Evolutionary conservation across 1,284 basidiomycete genomes (phyloP), one percentile per base, ranked within the genome.

Genomic region (Ustilago sp.): DNA sequence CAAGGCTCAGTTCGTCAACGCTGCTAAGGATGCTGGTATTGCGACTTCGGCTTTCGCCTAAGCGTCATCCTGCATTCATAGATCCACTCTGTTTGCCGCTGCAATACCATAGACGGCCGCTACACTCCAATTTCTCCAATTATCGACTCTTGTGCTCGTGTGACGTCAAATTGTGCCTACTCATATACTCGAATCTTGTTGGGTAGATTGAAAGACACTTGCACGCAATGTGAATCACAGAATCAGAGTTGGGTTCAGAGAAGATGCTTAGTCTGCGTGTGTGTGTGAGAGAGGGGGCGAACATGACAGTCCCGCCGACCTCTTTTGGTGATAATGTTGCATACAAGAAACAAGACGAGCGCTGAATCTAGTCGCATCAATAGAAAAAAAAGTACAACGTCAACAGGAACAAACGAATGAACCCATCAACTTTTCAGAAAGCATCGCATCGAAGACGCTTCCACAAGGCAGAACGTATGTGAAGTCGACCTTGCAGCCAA

Each of bases 1-100:
- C 63, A 87, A 87, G 67, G 87, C 86, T 79, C 88, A 88, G 80
- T 88, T 89, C 64, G 83, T 86, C 77, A 86, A 88, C 83, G 89
- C 89, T 70, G 88, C 88, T 23, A 88, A 87, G 59, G 78, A 59
- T 52, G 83, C 82, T 63, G 73, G 80, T 45, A 77, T 83, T 34
- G 71, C 69, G 38, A 60, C 65, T 41, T 81, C 74, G 8, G 84
- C 82, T 50, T 85, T 85, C 55, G 81, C 78, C 17, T 83, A 67
- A 61, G 23, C 28, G 31, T 17, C 7, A 3, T 31, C 13, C 13
- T 19, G 43, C n/a, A 45, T 45, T 45, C n/a, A 57, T 57, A 57
- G 48, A 63, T 32, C 4, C 19, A 45, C 53, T 36, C 36, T 45
- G 23, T 28, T 28, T 28, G 51, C 52, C 28, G 12, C 19, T 53